A percentile compares a stretch with the other conserved stretches of the same genome.
phyloP scores from a whole-genome alignment of 2,329 filamentous ascomycete species.

The Pyrenophora tritici-repentis region DNA sequence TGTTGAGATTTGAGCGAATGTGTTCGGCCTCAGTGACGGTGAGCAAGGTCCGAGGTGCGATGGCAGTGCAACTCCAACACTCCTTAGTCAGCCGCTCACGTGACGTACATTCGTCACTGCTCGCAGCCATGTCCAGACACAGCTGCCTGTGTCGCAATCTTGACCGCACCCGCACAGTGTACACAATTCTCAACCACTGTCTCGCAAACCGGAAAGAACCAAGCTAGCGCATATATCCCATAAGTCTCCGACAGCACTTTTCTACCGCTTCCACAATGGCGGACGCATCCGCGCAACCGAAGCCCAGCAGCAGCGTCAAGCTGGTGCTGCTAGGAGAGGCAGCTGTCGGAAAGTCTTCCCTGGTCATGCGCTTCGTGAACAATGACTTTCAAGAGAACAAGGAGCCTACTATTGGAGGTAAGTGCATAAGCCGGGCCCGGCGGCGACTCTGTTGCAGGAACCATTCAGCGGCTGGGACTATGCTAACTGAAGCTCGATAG shows the following conservation, averaged over 20 bases:
- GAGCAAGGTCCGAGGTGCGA: not conserved
- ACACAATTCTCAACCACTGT: not conserved
- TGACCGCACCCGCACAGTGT: conserved; percentile 7
- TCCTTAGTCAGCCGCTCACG: conserved; percentile 20
- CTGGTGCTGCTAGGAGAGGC: conserved; percentile 96
- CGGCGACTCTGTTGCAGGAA: not conserved
- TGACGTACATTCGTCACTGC: conserved; percentile 23
- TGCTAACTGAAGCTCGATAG: conserved; percentile 53
- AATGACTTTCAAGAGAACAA: conserved; percentile 99
- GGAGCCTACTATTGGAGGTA: conserved; percentile 98
- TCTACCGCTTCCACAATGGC: conserved; percentile 60
- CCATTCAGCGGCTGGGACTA: not conserved
- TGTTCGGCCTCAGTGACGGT: not conserved
- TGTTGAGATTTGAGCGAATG: not conserved
- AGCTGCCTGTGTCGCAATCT: conserved; percentile 19
- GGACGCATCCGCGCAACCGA: conserved; percentile 71
- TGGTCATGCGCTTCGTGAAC: conserved; percentile 98
- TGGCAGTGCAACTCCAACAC: not conserved
- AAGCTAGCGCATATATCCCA: not conserved
- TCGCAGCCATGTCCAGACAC: conserved; percentile 14
- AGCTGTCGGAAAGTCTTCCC: conserved; percentile 98
- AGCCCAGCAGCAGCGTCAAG: conserved; percentile 99
- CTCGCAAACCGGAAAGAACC: not conserved
- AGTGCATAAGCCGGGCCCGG: conserved; percentile 31
- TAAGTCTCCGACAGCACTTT: conserved; percentile 4